Percentiles rank a stretch among this genome's conserved stretches.
Evolutionary conservation across 345 rosid genomes (phyloP).

Genomic region (Syzygium aromaticum): DNA sequence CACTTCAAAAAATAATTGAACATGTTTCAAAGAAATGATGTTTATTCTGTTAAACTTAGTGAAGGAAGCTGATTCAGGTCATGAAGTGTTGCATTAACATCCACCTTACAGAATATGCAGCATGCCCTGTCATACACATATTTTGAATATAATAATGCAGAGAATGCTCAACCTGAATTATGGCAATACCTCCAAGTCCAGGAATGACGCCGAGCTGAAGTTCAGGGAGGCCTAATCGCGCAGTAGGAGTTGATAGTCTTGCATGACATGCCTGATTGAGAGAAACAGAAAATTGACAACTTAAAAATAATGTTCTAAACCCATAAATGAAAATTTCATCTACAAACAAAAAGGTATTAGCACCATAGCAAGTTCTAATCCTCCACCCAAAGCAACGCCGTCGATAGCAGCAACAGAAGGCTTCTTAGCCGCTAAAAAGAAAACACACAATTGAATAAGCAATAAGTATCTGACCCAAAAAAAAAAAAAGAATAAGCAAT

Average conservation of each 20-base stretch:
- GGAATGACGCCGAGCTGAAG: slow-evolving; percentile 92
- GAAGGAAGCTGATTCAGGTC: neutral
- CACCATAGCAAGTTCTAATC: slow-evolving; percentile 90
- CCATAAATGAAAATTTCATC: neutral
- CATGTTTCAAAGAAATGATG: neutral
- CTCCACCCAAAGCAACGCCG: slow-evolving; percentile 96
- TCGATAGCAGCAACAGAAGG: slow-evolving; percentile 97
- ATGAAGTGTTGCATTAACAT: neutral
- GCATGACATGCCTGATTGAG: slow-evolving; percentile 73
- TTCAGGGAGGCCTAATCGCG: slow-evolving; percentile 86
- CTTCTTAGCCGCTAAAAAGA: slow-evolving; percentile 60
- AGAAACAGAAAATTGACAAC: neutral
- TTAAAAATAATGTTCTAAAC: neutral
- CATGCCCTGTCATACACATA: neutral
- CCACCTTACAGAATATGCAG: neutral
- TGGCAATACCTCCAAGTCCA: slow-evolving; percentile 84
- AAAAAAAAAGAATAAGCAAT: neutral
- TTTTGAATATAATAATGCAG: neutral
- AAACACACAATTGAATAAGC: slow-evolving; percentile 4
- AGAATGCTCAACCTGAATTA: neutral
- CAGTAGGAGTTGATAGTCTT: slow-evolving; percentile 66
- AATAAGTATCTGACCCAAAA: neutral
- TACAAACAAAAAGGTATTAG: neutral
- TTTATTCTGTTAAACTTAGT: neutral
- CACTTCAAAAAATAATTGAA: neutral